A percentile compares a stretch with the other conserved stretches of the same genome.
Evolutionary conservation across 345 rosid species (phyloP).

Genomic region (Nasturtium officinale): DNA sequence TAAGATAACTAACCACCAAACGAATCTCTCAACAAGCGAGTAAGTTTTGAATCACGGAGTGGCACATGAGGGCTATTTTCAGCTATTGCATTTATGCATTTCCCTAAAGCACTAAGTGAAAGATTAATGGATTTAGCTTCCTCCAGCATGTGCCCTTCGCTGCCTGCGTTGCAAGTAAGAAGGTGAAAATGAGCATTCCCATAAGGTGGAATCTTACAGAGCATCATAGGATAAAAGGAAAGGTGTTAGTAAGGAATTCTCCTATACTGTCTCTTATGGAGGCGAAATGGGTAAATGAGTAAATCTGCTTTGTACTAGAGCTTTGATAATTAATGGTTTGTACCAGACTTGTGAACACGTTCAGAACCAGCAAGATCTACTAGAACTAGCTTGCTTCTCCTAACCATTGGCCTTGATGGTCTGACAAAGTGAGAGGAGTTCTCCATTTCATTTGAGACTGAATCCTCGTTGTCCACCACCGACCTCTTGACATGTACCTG

Average conservation of each 20-base stretch:
- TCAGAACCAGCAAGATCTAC: slow-evolving; percentile 99
- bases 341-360: slow-evolving; percentile 97
- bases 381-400: slow-evolving; percentile 86
- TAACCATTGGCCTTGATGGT: slow-evolving; percentile 72
- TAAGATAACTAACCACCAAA: slow-evolving; percentile 72
- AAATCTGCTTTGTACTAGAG: slow-evolving; percentile 18
- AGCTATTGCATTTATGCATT: slow-evolving; percentile 89
- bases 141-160: slow-evolving; percentile 86
- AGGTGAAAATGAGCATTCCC: slow-evolving; percentile 21
- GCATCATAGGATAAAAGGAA: background rate
- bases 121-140: slow-evolving; percentile 94
- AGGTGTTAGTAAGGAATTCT: background rate
- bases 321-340: slow-evolving; percentile 3
- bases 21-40: slow-evolving; percentile 82
- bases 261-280: background rate
- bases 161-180: slow-evolving; percentile 55
- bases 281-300: slow-evolving; percentile 4
- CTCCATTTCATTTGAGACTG: slow-evolving; percentile 58
- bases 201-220: slow-evolving; percentile 2
- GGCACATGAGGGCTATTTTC: slow-evolving; percentile 89
- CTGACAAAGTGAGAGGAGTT: slow-evolving; percentile 63
- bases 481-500: slow-evolving; percentile 91
- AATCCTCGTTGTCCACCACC: slow-evolving; percentile 61
- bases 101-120: slow-evolving; percentile 85
- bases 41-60: slow-evolving; percentile 88